Evolutionary conservation across 306 rosid genomes (phyloP).

Genomic region (Malus sylvestris): DNA sequence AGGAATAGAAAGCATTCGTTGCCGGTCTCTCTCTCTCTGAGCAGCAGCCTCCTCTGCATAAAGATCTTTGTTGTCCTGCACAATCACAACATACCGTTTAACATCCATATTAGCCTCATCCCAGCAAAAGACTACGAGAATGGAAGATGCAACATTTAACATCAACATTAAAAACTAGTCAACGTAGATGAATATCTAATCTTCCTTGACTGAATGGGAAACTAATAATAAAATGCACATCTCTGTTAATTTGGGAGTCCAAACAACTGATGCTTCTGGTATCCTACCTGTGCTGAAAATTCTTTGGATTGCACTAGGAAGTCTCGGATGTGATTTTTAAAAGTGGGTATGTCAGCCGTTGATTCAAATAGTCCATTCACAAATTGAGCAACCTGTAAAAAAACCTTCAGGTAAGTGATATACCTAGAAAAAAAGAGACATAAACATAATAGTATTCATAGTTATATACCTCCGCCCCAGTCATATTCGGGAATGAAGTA

Average conservation of each 20-base stretch:
- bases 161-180: background rate
- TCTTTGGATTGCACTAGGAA: slow-evolving; percentile 94
- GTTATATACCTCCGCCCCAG: slow-evolving; percentile 65
- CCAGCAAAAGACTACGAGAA: background rate
- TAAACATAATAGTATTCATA: background rate
- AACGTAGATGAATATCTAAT: background rate
- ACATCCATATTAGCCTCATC: background rate
- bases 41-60: slow-evolving; percentile 97
- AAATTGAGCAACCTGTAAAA: slow-evolving; percentile 78
- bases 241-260: background rate
- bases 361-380: slow-evolving; percentile 83
- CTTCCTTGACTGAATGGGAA: background rate
- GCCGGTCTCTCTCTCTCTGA: slow-evolving; percentile 89
- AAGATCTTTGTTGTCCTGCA: slow-evolving; percentile 94
- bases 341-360: slow-evolving; percentile 61
- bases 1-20: slow-evolving; percentile 93
- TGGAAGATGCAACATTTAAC: background rate
- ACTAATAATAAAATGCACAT: background rate
- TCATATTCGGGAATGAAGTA: slow-evolving; percentile 94
- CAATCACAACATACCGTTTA: background rate
- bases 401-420: slow-evolving; percentile 7
- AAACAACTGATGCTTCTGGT: background rate
- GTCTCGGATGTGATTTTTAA: slow-evolving; percentile 81
- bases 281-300: slow-evolving; percentile 91
- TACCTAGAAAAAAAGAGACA: background rate